Conservation (phyloP, 202 grass and related monocot genomes). For the Schoenoplectus triqueter region DNA sequence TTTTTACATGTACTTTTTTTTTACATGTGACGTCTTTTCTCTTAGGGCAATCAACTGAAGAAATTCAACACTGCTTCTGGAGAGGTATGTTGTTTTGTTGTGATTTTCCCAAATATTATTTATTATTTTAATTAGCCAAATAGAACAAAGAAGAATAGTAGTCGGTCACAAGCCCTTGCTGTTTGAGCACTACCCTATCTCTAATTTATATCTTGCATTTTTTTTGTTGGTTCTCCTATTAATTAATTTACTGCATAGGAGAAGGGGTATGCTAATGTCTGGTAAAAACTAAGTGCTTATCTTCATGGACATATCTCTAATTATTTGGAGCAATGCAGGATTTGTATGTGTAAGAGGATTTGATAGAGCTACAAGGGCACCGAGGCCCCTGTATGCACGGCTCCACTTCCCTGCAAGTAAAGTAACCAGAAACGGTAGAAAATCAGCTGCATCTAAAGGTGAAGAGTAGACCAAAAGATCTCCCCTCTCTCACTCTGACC, state of each 20-base stretch:
- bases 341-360: slow-evolving; percentile 86
- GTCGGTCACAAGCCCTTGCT: neutral
- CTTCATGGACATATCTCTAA: slow-evolving; percentile 14
- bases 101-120: neutral
- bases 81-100: slow-evolving; percentile 53
- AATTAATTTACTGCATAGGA: neutral
- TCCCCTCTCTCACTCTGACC: slow-evolving; percentile 39
- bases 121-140: slow-evolving; percentile 12
- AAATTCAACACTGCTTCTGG: slow-evolving; percentile 80
- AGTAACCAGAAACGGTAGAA: slow-evolving; percentile 54
- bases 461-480: slow-evolving; percentile 40
- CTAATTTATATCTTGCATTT: neutral
- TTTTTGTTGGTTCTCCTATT: neutral
- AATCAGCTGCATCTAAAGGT: slow-evolving; percentile 43
- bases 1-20: neutral
- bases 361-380: slow-evolving; percentile 65
- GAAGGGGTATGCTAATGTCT: neutral
- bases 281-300: neutral
- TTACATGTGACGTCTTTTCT: slow-evolving; percentile 31
- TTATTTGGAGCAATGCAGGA: slow-evolving; percentile 47
- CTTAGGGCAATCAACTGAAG: slow-evolving; percentile 71
- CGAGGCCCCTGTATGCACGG: slow-evolving; percentile 71
- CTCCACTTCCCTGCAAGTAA: slow-evolving; percentile 76
- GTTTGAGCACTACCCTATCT: neutral
- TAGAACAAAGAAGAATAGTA: slow-evolving; percentile 17